Conservation (phyloP, 1,284 basidiomycete species). For the Lignosus rhinocerotis region DNA sequence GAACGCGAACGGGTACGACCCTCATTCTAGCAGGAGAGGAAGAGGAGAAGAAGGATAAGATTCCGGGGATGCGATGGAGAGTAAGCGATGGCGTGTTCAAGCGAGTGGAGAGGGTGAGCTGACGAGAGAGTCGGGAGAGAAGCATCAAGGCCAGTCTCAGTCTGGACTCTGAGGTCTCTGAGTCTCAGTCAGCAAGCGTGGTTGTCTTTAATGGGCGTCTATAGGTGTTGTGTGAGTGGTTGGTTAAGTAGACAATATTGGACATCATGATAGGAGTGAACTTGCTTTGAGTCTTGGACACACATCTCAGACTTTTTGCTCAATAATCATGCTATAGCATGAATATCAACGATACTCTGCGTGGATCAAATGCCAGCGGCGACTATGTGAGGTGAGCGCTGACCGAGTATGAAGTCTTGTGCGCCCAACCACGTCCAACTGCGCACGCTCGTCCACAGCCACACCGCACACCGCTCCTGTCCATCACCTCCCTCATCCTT, state of each 20-base stretch:
- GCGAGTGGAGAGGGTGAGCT: slow-evolving; percentile 2
- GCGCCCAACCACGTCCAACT: not conserved
- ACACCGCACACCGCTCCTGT: slow-evolving; percentile 1
- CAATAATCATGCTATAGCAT: too few species aligned
- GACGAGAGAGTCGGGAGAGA: slow-evolving; percentile 5
- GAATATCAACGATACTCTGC: not conserved
- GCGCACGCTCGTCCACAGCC: slow-evolving; percentile 15
- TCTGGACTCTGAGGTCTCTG: too few species aligned
- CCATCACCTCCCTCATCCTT: not conserved
- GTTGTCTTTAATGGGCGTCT: not conserved
- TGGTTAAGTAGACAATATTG: too few species aligned
- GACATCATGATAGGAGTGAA: too few species aligned
- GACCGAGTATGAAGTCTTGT: not conserved
- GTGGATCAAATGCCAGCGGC: not conserved
- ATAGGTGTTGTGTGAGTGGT: not conserved
- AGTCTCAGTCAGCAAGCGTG: not conserved
- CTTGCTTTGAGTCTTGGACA: too few species aligned
- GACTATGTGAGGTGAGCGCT: not conserved
- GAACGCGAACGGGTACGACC: slow-evolving; percentile 75
- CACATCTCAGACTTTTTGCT: not conserved
- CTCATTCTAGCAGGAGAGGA: slow-evolving; percentile 51
- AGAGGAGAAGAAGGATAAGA: slow-evolving; percentile 26
- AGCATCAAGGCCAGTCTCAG: slow-evolving; percentile 7
- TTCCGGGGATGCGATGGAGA: not conserved
- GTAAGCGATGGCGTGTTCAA: not conserved